Percentiles rank a stretch among this genome's conserved stretches.
Evolutionary conservation across 768 basidiomycete species (phyloP).

Genomic region (Mycena belliarum): DNA sequence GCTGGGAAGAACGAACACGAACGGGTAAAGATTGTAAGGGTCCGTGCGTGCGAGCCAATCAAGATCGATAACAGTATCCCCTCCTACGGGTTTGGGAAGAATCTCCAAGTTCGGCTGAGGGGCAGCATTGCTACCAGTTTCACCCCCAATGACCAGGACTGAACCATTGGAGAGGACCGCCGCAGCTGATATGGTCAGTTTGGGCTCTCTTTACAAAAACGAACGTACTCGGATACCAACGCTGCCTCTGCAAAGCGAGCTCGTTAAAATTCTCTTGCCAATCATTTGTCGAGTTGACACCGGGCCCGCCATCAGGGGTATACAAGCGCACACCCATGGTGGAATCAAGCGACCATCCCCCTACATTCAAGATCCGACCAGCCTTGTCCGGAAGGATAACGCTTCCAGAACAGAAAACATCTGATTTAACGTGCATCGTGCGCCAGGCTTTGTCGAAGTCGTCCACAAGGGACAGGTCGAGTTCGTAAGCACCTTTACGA

Average conservation of each 20-base stretch:
- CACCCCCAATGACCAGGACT: conserved; percentile 57
- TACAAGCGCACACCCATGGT: conserved; percentile 76
- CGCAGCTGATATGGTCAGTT: conserved; percentile 45
- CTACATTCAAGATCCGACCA: conserved; percentile 64
- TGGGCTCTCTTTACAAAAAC: neutral
- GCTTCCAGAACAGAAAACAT: conserved; percentile 79
- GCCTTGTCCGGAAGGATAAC: conserved; percentile 76
- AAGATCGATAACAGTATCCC: conserved; percentile 58
- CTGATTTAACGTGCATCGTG: conserved; percentile 69
- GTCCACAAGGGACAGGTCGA: conserved; percentile 60
- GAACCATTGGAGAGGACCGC: conserved; percentile 72
- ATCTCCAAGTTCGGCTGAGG: conserved; percentile 73
- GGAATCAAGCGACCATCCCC: conserved; percentile 71
- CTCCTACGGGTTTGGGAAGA: conserved; percentile 65
- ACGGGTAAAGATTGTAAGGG: conserved; percentile 81
- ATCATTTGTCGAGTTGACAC: conserved; percentile 73
- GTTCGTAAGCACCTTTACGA: conserved; percentile 56
- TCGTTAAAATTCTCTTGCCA: conserved; percentile 73
- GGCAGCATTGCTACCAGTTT: conserved; percentile 66
- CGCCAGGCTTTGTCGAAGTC: conserved; percentile 64
- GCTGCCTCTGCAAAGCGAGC: conserved; percentile 51
- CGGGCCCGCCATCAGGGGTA: conserved; percentile 64
- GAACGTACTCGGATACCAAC: conserved; percentile 35
- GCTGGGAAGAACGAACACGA: conserved; percentile 70
- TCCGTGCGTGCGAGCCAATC: conserved; percentile 73